Conservation (phyloP, 2,329 filamentous ascomycete species). For the Penicillium sp. region DNA sequence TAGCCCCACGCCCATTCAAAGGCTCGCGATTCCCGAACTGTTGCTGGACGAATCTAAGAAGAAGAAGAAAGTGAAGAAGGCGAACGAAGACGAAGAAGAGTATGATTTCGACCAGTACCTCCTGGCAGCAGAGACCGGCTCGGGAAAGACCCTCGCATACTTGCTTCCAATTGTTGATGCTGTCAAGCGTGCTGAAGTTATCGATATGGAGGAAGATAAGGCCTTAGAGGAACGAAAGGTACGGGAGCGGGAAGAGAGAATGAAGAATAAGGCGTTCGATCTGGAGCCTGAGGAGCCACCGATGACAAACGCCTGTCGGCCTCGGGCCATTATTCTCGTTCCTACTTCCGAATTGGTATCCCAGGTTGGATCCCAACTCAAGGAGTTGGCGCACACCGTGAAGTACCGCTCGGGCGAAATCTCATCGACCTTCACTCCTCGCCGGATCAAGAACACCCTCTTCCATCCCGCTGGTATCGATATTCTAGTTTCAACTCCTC, state of each 20-base stretch:
- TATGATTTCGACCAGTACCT: conserved; percentile 66
- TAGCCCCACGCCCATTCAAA: conserved; percentile 83
- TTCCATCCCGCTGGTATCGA: conserved; percentile 82
- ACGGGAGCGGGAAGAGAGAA: conserved; percentile 52
- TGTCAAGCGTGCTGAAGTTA: conserved; percentile 71
- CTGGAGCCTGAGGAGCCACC: conserved; percentile 61
- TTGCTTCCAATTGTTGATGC: conserved; percentile 81
- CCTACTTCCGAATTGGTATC: conserved; percentile 89
- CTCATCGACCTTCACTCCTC: conserved; percentile 72
- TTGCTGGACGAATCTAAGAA: conserved; percentile 55
- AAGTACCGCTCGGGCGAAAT: conserved; percentile 86
- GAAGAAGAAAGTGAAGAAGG: conserved; percentile 34
- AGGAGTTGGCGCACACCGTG: conserved; percentile 76
- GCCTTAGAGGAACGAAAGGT: conserved; percentile 55
- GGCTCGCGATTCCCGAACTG: conserved; percentile 80
- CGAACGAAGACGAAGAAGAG: conserved; percentile 34
- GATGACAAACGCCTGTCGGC: conserved; percentile 70
- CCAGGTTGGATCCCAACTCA: conserved; percentile 79
- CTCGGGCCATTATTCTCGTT: conserved; percentile 80
- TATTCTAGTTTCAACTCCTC: conserved; percentile 81
- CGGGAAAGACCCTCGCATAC: conserved; percentile 94
- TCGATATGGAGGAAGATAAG: conserved; percentile 62
- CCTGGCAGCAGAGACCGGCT: conserved; percentile 92
- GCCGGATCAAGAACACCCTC: conserved; percentile 78
- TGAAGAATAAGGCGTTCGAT: conserved; percentile 60